A percentile compares a stretch with the other conserved stretches of the same genome.
phyloP scores from a whole-genome alignment of 768 basidiomycete species.

The Mycena sanguinolenta region DNA sequence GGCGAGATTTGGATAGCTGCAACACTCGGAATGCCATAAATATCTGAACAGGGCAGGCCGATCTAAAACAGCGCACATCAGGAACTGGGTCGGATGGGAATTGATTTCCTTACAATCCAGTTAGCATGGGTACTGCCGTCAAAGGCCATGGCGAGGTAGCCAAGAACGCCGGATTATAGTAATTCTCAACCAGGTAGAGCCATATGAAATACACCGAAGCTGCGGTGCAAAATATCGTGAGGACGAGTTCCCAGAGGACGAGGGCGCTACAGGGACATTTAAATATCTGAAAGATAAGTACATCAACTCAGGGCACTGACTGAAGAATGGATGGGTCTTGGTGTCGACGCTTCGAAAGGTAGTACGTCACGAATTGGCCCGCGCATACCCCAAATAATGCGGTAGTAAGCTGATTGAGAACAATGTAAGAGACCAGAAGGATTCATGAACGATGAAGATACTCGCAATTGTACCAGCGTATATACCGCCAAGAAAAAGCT shows the following conservation, averaged over 20 bases:
- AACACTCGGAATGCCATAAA: background rate
- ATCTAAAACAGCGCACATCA: background rate
- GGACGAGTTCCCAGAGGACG: background rate
- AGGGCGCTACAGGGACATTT: background rate
- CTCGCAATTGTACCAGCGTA: background rate
- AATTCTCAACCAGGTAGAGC: constrained; percentile 2
- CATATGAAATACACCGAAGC: background rate
- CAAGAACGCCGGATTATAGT: background rate
- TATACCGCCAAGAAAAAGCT: background rate
- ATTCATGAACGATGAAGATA: background rate
- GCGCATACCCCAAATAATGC: background rate
- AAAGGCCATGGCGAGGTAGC: background rate
- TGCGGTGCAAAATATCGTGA: background rate
- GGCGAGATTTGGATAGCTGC: background rate
- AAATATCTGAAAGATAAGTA: no score
- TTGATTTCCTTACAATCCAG: background rate
- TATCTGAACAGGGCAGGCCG: constrained; percentile 9
- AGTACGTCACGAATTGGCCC: background rate
- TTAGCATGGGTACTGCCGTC: background rate
- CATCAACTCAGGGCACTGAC: background rate
- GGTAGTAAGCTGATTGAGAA: background rate
- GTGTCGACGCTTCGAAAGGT: background rate
- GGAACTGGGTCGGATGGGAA: background rate
- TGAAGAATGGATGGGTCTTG: background rate
- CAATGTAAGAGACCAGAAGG: background rate